A percentile compares a stretch with the other conserved stretches of the same genome.
Conservation (phyloP, 495 filamentous ascomycete species). For the Jackrogersella multiformis region DNA sequence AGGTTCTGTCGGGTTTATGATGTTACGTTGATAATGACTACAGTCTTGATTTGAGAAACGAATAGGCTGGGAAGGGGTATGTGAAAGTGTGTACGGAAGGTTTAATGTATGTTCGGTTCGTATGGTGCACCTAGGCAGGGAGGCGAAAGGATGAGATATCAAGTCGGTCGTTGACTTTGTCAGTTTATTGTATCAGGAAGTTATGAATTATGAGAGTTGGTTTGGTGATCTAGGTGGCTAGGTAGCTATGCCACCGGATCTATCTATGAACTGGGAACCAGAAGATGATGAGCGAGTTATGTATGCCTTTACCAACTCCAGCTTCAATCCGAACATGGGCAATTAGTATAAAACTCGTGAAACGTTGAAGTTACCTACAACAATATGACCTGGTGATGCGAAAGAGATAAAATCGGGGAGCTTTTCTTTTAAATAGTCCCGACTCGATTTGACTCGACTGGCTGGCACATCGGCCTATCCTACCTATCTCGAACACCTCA, state of each 20-base stretch:
- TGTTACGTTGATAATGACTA: not conserved
- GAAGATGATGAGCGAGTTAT: not conserved
- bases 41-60: not conserved
- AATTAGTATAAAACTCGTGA: too few relatives aligned
- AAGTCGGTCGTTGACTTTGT: not conserved
- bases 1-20: not conserved
- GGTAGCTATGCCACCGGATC: not conserved
- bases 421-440: not conserved
- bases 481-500: constrained; percentile 22
- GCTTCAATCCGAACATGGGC: too few relatives aligned
- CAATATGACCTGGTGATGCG: not conserved
- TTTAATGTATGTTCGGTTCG: not conserved
- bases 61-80: not conserved
- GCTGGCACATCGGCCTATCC: not conserved
- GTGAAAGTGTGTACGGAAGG: not conserved
- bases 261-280: not conserved
- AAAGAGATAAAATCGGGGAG: not conserved
- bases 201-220: not conserved
- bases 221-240: not conserved
- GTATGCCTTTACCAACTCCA: too few relatives aligned
- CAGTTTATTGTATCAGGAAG: not conserved
- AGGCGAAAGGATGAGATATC: not conserved
- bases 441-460: constrained; percentile 5
- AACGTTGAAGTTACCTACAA: not conserved
- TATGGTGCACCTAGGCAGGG: not conserved